phyloP scores from a whole-genome alignment of 2,329 filamentous ascomycete species.

The Trichoderma koningii region DNA sequence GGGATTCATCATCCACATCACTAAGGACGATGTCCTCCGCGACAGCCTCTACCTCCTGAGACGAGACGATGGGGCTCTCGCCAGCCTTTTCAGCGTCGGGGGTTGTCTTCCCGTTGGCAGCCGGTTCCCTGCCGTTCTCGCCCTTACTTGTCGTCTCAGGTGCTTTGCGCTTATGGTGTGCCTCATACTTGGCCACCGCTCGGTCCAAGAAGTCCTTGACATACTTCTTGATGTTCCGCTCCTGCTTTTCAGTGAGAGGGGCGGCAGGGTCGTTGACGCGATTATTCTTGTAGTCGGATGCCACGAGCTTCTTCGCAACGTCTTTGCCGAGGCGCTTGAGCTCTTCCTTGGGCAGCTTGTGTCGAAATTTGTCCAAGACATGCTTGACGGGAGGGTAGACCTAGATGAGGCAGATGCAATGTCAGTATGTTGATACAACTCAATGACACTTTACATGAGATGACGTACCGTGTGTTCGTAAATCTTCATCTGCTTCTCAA shows the following conservation, averaged over 20 bases:
- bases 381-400: conserved; percentile 83
- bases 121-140: conserved; percentile 29
- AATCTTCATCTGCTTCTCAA: conserved; percentile 91
- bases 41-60: conserved; percentile 28
- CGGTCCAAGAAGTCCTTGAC: conserved; percentile 87
- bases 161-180: conserved; percentile 65
- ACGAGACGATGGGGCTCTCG: conserved; percentile 15
- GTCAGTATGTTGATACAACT: not conserved
- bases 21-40: conserved; percentile 39
- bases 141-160: conserved; percentile 41
- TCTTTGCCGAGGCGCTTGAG: conserved; percentile 65
- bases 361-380: conserved; percentile 81
- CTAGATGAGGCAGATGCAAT: conserved; percentile 37
- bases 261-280: conserved; percentile 78
- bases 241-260: conserved; percentile 72
- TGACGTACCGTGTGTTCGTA: conserved; percentile 88
- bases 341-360: conserved; percentile 81
- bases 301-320: conserved; percentile 83
- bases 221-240: conserved; percentile 78
- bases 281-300: conserved; percentile 86
- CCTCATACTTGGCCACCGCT: conserved; percentile 73
- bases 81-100: conserved; percentile 29
- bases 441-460: not conserved
- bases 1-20: conserved; percentile 50
- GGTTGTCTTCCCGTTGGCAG: conserved; percentile 14